These are phyloP conservation scores for Acorus gramineus DNA, from an alignment of 106 monocot species.

Conservation along the genomic window DNA sequence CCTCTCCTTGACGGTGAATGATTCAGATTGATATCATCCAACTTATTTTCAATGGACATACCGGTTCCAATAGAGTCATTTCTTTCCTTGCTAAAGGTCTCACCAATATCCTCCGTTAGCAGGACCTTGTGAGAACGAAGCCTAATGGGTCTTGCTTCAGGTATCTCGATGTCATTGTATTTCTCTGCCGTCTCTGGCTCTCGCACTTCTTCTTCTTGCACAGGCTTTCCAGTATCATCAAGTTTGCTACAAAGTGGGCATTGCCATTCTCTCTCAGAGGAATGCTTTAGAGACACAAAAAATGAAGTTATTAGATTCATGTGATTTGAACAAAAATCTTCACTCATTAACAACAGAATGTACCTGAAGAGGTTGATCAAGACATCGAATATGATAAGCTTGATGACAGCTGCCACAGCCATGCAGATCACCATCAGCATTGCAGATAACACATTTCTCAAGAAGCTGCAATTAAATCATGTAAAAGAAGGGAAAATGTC, in stretches of 20 bases:
- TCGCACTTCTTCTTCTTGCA: constrained; percentile 3
- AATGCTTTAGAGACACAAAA: neutral
- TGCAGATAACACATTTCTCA: constrained; percentile 3
- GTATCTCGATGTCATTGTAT: constrained; percentile 5
- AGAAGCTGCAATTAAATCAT: constrained; percentile 7
- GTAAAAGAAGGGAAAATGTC: constrained; percentile 2
- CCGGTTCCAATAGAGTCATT: neutral
- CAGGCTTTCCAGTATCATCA: neutral
- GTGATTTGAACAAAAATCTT: neutral
- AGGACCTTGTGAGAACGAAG: constrained; percentile 1
- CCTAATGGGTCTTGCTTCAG: constrained; percentile 1
- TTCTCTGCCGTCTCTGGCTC: neutral
- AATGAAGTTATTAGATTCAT: constrained; percentile 5
- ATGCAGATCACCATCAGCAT: constrained; percentile 11
- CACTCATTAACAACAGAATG: neutral
- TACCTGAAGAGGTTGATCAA: constrained; percentile 9
- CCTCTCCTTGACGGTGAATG: neutral
- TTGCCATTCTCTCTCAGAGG: constrained; percentile 8
- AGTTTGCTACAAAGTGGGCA: constrained; percentile 1
- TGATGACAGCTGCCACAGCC: constrained; percentile 5
- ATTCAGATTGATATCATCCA: neutral
- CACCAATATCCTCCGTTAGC: neutral
- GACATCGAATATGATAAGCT: constrained; percentile 18
- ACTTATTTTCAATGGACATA: neutral
- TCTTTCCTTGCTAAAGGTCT: neutral